A percentile compares a stretch with the other conserved stretches of the same genome.
Evolutionary conservation across 2,329 filamentous ascomycete species (phyloP).

Genomic region (Fonsecaea pedrosoi): DNA sequence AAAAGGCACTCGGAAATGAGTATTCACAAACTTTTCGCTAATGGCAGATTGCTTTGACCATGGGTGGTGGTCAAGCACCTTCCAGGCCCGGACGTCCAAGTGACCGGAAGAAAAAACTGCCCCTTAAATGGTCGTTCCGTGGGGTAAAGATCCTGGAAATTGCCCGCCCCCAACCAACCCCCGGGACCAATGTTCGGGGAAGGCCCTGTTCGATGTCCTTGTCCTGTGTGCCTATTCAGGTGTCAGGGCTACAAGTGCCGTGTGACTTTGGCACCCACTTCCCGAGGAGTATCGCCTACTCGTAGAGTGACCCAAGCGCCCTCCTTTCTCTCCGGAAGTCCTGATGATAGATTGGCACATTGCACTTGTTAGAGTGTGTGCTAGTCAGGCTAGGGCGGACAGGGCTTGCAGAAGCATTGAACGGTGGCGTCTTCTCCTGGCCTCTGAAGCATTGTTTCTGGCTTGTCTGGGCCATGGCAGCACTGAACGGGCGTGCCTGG

Average conservation of each 20-base stretch:
- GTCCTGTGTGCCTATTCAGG: background rate
- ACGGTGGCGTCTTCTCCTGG: background rate
- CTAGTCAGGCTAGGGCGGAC: background rate
- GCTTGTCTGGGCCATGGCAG: background rate
- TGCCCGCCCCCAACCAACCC: background rate
- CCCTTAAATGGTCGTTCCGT: background rate
- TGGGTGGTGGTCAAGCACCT: background rate
- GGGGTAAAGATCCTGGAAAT: constrained; percentile 3
- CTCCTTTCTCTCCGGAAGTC: background rate
- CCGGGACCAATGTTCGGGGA: background rate
- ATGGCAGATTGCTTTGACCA: constrained; percentile 1
- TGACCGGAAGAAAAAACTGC: background rate
- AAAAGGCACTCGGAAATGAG: background rate
- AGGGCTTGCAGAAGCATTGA: background rate
- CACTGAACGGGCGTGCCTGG: constrained; percentile 13
- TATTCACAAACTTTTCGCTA: background rate
- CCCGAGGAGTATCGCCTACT: background rate
- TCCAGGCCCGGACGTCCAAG: background rate
- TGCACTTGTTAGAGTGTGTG: background rate
- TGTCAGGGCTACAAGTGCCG: background rate
- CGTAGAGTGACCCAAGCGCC: background rate
- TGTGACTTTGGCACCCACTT: background rate
- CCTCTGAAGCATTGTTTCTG: background rate
- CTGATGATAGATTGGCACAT: background rate
- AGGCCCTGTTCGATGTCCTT: background rate